phyloP scores from a whole-genome alignment of 495 filamentous ascomycete species.

The Xylaria intraflava region DNA sequence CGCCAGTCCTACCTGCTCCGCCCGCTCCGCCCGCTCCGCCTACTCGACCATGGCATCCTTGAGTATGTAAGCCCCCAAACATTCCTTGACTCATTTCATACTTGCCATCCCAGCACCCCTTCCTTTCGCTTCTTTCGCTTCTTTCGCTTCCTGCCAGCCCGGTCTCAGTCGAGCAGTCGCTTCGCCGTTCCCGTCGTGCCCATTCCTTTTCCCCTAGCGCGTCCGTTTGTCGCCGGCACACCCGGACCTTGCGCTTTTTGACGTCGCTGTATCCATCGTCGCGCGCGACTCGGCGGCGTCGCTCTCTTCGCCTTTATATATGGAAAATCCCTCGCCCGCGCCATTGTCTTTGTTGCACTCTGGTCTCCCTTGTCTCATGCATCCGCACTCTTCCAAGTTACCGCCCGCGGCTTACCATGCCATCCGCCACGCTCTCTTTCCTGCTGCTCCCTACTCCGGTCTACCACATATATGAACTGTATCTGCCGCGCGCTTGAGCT shows the following conservation, averaged over 20 bases:
- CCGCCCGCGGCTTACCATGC: background rate
- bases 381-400: background rate
- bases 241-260: background rate
- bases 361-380: background rate
- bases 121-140: background rate
- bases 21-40: too few relatives aligned
- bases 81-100: background rate
- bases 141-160: background rate
- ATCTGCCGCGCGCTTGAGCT: constrained; percentile 25
- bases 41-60: constrained; percentile 28
- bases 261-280: background rate
- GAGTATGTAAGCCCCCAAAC: constrained; percentile 25
- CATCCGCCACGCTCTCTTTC: background rate
- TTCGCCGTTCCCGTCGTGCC: background rate
- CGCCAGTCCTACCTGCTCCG: background rate
- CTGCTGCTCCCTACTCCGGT: background rate
- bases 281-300: background rate
- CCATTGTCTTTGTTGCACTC: background rate
- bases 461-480: background rate
- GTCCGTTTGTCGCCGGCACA: background rate
- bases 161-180: background rate
- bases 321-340: background rate
- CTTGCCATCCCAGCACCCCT: background rate
- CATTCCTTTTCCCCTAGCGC: background rate
- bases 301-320: background rate